Base-by-base conservation (phyloP, 1,139 yeast genomes). In the Nakaseomyces uthaithaninus region DNA sequence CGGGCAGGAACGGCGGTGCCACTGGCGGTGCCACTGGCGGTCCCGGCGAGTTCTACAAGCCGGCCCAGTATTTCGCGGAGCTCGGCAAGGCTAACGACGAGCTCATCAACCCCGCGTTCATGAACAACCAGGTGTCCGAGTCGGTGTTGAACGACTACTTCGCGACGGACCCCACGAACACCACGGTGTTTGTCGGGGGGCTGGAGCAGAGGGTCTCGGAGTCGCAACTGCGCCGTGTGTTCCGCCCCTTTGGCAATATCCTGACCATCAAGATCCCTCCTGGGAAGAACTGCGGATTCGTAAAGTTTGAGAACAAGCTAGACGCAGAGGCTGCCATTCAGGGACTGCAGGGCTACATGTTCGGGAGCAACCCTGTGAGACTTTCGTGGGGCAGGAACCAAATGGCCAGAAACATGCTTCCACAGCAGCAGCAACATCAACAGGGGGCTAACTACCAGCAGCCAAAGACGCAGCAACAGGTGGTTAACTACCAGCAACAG, bases 181-280 rank as follows among this genome's bases (percentile, higher is more conserved):
- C 95, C 10, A 87, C 96, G 0, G 95, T 87, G n/a, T 87, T 87
- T 60, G 91, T 87, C 17, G 96, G 96, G 19, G 96, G 96, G 0
- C 65, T 87, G 37, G 78, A 91, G 7, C 69, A 80, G 16, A 77
- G 79, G 39, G 87, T 85, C 20, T 69, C 77, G 12, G 96, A 86
- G 55, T 81, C 78, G 39, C 84, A 87, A 28, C 65, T 89, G 38
- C 73, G 79, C 49, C 68, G 83, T 3, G 69, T 81, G 39, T 87
- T 87, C 64, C 78, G 78, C 53, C 85, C 93, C 11, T 89, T 84
- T 66, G 97, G 97, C 22, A 73, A 74, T 40, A 83, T 89, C 48
- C 74, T 80, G 42, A 86, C 83, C 54, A 91, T 87, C 39, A 85
- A 86, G 59, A 84, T 87, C 38, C 95, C 95, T 8, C 79, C 81